Conservation (phyloP, 306 rosid genomes). For the Glycyrrhiza uralensis region DNA sequence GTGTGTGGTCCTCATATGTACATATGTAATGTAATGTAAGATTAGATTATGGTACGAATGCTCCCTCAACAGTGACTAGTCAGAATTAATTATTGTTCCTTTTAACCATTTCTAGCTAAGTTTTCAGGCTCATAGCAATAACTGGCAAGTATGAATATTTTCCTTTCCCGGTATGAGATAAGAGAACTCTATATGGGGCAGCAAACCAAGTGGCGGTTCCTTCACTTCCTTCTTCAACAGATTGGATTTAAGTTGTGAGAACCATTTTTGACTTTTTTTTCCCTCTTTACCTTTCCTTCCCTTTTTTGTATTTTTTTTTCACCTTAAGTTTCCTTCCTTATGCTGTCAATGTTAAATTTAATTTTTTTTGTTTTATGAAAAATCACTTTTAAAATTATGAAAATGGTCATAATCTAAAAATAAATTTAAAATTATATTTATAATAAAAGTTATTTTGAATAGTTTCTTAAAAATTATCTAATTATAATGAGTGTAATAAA, state of each 20-base stretch:
- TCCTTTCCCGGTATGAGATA: background rate
- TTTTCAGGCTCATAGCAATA: conserved; percentile 7
- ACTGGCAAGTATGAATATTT: background rate
- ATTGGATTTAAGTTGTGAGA: background rate
- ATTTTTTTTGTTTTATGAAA: too few relatives aligned
- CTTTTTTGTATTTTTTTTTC: background rate
- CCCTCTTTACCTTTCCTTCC: background rate
- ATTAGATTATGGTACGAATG: conserved; percentile 28
- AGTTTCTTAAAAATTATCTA: too few relatives aligned
- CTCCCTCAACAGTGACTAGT: conserved; percentile 4
- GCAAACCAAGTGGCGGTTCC: background rate
- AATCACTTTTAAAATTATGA: too few relatives aligned
- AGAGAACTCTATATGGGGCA: background rate
- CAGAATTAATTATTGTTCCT: conserved; percentile 29
- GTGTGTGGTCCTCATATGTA: conserved; percentile 30
- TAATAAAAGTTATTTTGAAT: too few relatives aligned
- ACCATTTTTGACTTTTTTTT: background rate
- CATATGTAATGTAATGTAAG: background rate
- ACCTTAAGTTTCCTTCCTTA: too few relatives aligned
- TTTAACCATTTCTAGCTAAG: conserved; percentile 22
- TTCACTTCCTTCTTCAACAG: too few relatives aligned
- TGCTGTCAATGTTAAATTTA: too few relatives aligned
- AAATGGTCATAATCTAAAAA: too few relatives aligned
- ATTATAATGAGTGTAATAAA: too few relatives aligned
- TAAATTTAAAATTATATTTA: too few relatives aligned